Evolutionary conservation across 352 stramenopile species (phyloP).

Genomic region (Phytophthora citrophthora): DNA sequence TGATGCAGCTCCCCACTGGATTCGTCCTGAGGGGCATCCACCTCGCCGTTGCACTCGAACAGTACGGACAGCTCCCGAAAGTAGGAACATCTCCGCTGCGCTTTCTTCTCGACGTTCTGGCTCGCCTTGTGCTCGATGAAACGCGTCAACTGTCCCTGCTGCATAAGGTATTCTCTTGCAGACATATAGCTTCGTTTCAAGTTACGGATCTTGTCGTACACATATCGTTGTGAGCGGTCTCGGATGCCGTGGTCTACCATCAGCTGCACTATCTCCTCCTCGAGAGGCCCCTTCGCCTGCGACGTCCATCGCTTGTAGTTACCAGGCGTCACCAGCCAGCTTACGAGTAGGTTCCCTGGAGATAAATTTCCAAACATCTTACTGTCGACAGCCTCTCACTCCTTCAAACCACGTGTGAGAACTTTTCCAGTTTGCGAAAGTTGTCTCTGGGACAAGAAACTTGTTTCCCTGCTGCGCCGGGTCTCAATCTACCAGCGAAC

Average conservation of each 20-base stretch:
- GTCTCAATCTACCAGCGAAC: no score
- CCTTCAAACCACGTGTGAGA: no score
- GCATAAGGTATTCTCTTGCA: not conserved
- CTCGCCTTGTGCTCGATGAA: not conserved
- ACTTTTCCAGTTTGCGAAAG: no score
- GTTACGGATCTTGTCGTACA: slow-evolving; percentile 8
- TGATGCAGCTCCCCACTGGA: no score
- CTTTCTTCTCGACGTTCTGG: not conserved
- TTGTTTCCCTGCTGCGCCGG: no score
- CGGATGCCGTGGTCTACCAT: not conserved
- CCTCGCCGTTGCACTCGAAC: not conserved
- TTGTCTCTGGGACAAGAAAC: no score
- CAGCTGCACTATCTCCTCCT: slow-evolving; percentile 1
- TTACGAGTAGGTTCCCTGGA: slow-evolving; percentile 1
- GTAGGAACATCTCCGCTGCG: not conserved
- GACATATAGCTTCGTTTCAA: not conserved
- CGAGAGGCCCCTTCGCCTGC: not conserved
- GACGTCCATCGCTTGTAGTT: slow-evolving; percentile 7
- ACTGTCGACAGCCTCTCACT: not conserved
- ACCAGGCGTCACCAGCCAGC: slow-evolving; percentile 6
- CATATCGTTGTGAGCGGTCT: not conserved
- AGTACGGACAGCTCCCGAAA: not conserved
- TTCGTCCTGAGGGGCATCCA: no score
- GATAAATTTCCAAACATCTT: not conserved
- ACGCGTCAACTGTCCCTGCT: not conserved